Percentiles rank a stretch among this genome's conserved stretches.
Evolutionary conservation across 2,329 filamentous ascomycete species (phyloP).

Genomic region (Tolypocladium endophyticum): DNA sequence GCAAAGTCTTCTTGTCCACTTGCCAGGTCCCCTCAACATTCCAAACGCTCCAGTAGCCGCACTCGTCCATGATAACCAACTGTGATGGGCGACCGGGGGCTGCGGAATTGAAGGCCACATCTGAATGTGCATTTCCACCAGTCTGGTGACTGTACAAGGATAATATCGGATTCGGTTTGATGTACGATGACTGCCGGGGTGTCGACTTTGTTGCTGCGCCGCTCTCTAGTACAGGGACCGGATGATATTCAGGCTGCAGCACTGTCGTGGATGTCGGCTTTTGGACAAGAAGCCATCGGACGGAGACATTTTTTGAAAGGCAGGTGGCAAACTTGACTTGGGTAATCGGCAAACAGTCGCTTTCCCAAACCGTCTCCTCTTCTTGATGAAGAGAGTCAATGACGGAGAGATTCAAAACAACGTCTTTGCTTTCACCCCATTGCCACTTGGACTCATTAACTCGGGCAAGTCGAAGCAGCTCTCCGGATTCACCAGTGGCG

Average conservation of each 20-base stretch:
- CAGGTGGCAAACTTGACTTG: slow-evolving; percentile 39
- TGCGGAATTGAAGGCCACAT: slow-evolving; percentile 54
- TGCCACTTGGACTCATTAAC: slow-evolving; percentile 39
- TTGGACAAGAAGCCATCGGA: slow-evolving; percentile 44
- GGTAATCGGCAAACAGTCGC: slow-evolving; percentile 37
- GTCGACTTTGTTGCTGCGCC: slow-evolving; percentile 1
- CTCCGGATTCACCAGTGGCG: slow-evolving; percentile 45
- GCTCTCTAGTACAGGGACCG: slow-evolving; percentile 19
- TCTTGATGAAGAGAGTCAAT: slow-evolving; percentile 30
- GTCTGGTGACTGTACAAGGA: slow-evolving; percentile 41
- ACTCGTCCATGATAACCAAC: slow-evolving; percentile 54
- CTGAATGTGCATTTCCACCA: slow-evolving; percentile 44
- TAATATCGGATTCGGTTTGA: slow-evolving; percentile 45
- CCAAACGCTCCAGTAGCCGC: slow-evolving; percentile 60
- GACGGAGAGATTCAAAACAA: slow-evolving; percentile 35
- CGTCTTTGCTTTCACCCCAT: slow-evolving; percentile 38
- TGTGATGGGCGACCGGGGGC: slow-evolving; percentile 40
- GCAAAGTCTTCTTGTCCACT: slow-evolving; percentile 21
- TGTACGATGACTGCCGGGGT: slow-evolving; percentile 30
- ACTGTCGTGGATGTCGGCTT: slow-evolving; percentile 40
- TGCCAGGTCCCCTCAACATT: slow-evolving; percentile 34
- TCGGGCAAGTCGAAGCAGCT: slow-evolving; percentile 44
- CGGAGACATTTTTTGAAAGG: slow-evolving; percentile 21
- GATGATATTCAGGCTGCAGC: slow-evolving; percentile 38
- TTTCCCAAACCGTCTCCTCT: slow-evolving; percentile 42